Evolutionary conservation across 2,329 filamentous ascomycete species (phyloP).

Genomic region (Westerdykella ornata): DNA sequence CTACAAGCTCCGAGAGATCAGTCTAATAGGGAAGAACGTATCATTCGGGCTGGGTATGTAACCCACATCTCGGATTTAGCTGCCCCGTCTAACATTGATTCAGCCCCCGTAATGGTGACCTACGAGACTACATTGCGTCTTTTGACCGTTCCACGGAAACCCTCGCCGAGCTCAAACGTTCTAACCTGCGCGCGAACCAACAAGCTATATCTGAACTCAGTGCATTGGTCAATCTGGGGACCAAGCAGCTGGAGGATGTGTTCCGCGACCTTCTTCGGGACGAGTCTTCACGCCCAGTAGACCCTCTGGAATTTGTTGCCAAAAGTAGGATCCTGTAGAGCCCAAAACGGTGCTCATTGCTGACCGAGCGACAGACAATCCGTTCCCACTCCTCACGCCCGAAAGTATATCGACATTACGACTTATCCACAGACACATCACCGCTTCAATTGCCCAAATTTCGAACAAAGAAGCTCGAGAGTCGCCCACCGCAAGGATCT

Average conservation of each 20-base stretch:
- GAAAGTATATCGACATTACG: slow-evolving; percentile 70
- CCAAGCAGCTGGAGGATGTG: slow-evolving; percentile 73
- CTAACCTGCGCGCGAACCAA: slow-evolving; percentile 89
- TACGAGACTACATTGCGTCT: slow-evolving; percentile 80
- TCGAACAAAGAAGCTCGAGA: slow-evolving; percentile 47
- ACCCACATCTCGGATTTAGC: background rate
- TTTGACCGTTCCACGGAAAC: slow-evolving; percentile 83
- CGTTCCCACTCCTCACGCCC: slow-evolving; percentile 73
- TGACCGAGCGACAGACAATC: slow-evolving; percentile 44
- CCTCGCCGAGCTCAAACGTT: slow-evolving; percentile 74
- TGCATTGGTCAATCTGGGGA: slow-evolving; percentile 69
- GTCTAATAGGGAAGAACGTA: slow-evolving; percentile 83
- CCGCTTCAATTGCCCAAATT: slow-evolving; percentile 49
- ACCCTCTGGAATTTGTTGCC: slow-evolving; percentile 87
- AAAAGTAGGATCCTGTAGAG: slow-evolving; percentile 55
- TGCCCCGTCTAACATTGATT: slow-evolving; percentile 7
- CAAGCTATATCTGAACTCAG: slow-evolving; percentile 76
- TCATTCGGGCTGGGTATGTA: slow-evolving; percentile 69
- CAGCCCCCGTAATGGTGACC: slow-evolving; percentile 70
- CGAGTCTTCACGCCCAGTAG: slow-evolving; percentile 65
- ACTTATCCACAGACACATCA: slow-evolving; percentile 72
- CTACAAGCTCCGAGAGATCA: slow-evolving; percentile 87
- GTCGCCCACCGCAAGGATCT: slow-evolving; percentile 70
- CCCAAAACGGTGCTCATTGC: slow-evolving; percentile 4
- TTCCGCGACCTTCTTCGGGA: slow-evolving; percentile 75